Evolutionary conservation across 2,329 filamentous ascomycete species (phyloP).

Genomic region (Alternaria sp.): DNA sequence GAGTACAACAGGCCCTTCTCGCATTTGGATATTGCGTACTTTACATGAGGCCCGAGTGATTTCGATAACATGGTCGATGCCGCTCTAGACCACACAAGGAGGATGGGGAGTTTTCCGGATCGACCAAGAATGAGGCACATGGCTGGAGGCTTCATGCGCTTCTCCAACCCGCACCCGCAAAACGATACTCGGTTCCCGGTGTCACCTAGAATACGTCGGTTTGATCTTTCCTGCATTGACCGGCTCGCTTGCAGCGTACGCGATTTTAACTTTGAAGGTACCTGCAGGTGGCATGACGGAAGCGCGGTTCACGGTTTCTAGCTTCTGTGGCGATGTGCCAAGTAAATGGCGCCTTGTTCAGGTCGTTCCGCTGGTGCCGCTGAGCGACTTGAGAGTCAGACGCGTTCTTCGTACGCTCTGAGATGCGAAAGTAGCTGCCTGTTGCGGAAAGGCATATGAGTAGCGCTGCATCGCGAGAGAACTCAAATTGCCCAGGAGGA

Average conservation of each 20-base stretch:
- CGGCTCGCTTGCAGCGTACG: neutral
- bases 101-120: neutral
- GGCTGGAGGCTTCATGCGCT: neutral
- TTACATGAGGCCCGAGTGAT: neutral
- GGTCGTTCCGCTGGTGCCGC: neutral
- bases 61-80: neutral
- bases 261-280: constrained; percentile 2
- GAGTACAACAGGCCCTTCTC: neutral
- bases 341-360: neutral
- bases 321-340: neutral
- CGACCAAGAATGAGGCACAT: neutral
- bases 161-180: neutral
- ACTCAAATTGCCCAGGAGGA: neutral
- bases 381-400: neutral
- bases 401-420: neutral
- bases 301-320: neutral
- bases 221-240: neutral
- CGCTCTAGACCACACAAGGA: neutral
- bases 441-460: neutral
- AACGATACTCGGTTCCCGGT: constrained; percentile 4
- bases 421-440: neutral
- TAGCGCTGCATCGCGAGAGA: neutral
- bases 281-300: neutral
- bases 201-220: neutral
- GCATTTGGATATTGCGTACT: neutral